These are phyloP conservation scores for Tagetes patula DNA, from an alignment of 129 eudicot genomes.

Conservation along the genomic window DNA sequence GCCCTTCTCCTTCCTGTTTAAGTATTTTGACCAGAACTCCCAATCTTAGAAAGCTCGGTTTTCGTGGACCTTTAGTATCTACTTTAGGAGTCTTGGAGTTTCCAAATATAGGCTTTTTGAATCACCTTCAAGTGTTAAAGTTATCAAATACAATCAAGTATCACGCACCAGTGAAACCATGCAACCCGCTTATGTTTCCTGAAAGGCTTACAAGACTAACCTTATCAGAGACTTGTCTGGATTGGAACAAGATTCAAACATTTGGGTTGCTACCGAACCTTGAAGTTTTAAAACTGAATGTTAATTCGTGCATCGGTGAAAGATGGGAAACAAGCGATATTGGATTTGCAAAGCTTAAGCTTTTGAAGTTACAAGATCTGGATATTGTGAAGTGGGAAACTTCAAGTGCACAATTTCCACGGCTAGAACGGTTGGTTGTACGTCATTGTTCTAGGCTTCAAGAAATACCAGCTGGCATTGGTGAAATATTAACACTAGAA, in stretches of 20 bases:
- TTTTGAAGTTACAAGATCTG: conserved; percentile 30
- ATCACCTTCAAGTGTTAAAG: conserved; percentile 23
- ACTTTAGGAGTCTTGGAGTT: conserved; percentile 21
- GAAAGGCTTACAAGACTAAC: conserved; percentile 30
- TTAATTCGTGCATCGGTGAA: conserved; percentile 22
- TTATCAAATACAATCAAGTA: conserved; percentile 27
- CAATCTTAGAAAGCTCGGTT: conserved; percentile 30
- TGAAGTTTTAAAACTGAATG: conserved; percentile 30
- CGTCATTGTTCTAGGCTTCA: conserved; percentile 24
- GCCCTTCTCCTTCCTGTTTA: conserved; percentile 18
- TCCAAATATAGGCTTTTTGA: conserved; percentile 24
- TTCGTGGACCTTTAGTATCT: conserved; percentile 26
- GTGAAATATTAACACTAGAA: conserved; percentile 25
- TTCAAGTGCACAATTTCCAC: conserved; percentile 29
- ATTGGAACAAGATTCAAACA: conserved; percentile 26
- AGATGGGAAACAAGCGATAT: conserved; percentile 26
- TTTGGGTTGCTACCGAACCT: conserved; percentile 30
- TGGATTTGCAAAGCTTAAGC: conserved; percentile 30
- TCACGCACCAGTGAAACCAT: conserved; percentile 26
- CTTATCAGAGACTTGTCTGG: conserved; percentile 9
- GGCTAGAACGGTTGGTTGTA: conserved; percentile 30
- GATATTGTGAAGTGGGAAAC: conserved; percentile 28
- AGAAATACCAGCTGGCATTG: conserved; percentile 36
- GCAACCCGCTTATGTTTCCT: conserved; percentile 32
- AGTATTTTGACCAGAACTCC: conserved; percentile 21